These are phyloP conservation scores for Juglanconis sp. DNA, from an alignment of 2,329 filamentous ascomycete species.

Conservation along the genomic window DNA sequence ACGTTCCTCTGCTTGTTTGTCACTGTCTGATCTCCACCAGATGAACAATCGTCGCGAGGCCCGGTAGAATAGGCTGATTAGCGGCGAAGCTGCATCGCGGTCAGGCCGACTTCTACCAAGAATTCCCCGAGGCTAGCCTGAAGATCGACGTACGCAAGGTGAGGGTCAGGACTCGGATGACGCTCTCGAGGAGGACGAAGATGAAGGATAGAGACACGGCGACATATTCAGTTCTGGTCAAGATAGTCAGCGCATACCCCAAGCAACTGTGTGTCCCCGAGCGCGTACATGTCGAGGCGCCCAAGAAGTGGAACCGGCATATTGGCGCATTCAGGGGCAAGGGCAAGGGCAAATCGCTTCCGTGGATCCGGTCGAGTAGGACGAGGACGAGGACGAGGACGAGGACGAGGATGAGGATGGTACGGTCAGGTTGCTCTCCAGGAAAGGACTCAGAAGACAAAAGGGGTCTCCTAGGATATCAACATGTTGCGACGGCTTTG, in stretches of 20 bases:
- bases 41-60: slow-evolving; percentile 83
- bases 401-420: too few species aligned
- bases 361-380: too few species aligned
- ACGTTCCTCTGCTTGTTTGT: slow-evolving; percentile 63
- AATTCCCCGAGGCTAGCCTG: not conserved
- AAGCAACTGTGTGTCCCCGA: not conserved
- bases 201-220: slow-evolving; percentile 80
- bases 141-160: slow-evolving; percentile 66
- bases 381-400: too few species aligned
- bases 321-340: slow-evolving; percentile 12
- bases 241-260: not conserved
- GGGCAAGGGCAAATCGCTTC: too few species aligned
- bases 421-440: too few species aligned
- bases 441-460: too few species aligned
- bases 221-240: slow-evolving; percentile 73
- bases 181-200: slow-evolving; percentile 75
- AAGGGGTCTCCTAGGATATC: too few species aligned
- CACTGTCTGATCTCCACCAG: slow-evolving; percentile 66
- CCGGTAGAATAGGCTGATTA: slow-evolving; percentile 80
- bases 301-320: slow-evolving; percentile 55
- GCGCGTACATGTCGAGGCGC: slow-evolving; percentile 46
- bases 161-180: slow-evolving; percentile 83
- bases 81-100: slow-evolving; percentile 59
- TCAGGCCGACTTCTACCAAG: not conserved
- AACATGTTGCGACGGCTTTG: too few species aligned